Evolutionary conservation across 768 basidiomycete genomes (phyloP), one percentile per base, ranked within the genome.

Genomic region (Suillus americanus): DNA sequence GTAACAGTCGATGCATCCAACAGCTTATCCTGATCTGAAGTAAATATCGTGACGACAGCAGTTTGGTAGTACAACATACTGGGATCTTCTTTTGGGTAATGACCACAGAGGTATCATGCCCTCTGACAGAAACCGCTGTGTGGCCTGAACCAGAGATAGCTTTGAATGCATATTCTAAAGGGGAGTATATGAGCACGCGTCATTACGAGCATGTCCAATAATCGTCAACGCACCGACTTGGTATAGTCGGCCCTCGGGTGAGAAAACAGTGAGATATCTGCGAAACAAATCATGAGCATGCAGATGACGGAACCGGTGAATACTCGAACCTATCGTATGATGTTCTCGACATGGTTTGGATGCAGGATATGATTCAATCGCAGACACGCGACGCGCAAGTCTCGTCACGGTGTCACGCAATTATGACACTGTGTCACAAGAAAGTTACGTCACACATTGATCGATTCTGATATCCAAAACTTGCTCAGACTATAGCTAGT

Each of bases 81-180:
- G 97, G 95, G 43, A 99, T 91, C 82, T 99, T 99, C 81, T 95
- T 95, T 81, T 99, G 97, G 25, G 97, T 98, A 71, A 99, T 95
- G 48, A 98, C 92, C 9, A 99, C 95, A 5, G 91, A 85, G 6
- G 95, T 97, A 70, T 99, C 96, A 77, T 93, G 93, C 20, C 97
- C 97, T 72, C 97, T 82, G 53, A 99, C 91, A 20, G 96, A 86
- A 59, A 99, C 85, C 1, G 97, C 88, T 2, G 97, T 99, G 73
- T 98, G 94, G 1, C 95, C 97, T 1, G 95, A 95, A 62, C 94
- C 95, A 67, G 95, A 94, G 77, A 99, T 98, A 56, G 97, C 97
- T 79, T 99, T 99, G 89, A 99, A 99, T 33, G 97, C 97, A 84
- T 99, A 99, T 81, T 99, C 96, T 98, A 66, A 14, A 60, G 35